These are phyloP conservation scores for Aspergillus bombycis DNA, from an alignment of 2,329 filamentous ascomycete genomes.

Conservation along the genomic window DNA sequence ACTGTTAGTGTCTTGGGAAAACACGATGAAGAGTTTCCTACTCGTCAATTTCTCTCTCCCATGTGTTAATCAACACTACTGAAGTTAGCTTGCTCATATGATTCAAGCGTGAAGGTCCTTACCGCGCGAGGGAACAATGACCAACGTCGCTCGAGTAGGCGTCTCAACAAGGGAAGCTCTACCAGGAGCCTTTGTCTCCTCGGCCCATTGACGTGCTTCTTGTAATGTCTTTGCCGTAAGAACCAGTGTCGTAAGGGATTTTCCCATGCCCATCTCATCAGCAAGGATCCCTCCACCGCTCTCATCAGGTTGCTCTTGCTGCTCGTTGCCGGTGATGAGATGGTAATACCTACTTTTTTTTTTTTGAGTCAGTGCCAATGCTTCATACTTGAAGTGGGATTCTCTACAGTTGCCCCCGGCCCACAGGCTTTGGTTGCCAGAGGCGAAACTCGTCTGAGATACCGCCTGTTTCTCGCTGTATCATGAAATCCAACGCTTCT, in stretches of 20 bases:
- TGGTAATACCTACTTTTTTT: conserved; percentile 4
- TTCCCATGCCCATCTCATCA: conserved; percentile 66
- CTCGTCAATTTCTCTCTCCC: not conserved
- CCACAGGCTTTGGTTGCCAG: not conserved
- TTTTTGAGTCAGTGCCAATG: not conserved
- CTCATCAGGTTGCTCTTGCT: conserved; percentile 5
- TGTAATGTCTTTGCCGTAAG: conserved; percentile 50
- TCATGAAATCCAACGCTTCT: not conserved
- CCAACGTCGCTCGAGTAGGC: conserved; percentile 28
- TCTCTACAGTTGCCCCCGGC: not conserved
- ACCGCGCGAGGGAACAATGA: conserved; percentile 14
- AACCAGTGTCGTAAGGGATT: conserved; percentile 56
- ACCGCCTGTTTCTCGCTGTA: not conserved
- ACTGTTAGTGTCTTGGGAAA: not conserved
- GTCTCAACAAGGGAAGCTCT: not conserved
- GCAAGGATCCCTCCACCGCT: conserved; percentile 55
- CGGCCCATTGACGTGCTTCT: conserved; percentile 26
- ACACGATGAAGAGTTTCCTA: not conserved
- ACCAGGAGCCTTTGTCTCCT: not conserved
- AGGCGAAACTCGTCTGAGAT: not conserved
- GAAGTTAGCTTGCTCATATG: not conserved
- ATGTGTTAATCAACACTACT: not conserved
- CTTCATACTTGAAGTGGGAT: not conserved
- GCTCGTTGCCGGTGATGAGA: not conserved
- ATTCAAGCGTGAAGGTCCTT: not conserved